Evolutionary conservation across 768 basidiomycete genomes (phyloP), one percentile per base, ranked within the genome.

Genomic region (Suillus occidentalis): DNA sequence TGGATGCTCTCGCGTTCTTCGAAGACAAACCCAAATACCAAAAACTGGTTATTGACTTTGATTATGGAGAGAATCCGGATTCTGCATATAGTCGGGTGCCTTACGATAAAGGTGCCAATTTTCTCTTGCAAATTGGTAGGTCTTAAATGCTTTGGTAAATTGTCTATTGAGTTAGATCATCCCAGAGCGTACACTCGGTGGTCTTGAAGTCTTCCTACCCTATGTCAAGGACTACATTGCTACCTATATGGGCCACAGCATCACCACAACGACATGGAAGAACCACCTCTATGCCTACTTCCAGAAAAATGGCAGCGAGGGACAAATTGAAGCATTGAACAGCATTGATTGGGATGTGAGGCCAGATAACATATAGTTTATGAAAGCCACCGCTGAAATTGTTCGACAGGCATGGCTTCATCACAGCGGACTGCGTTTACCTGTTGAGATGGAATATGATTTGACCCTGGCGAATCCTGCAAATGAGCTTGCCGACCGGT

Each of bases 251-350:
- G 83, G 86, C 10, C 80, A 79, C 50, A 85, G 85, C 57, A 87
- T 89, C 71, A 82, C 82, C 10, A 87, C 86, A 7, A 77, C 80
- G 40, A 77, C 86, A 65, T 89, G 87, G 87, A 84, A 83, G 70
- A 77, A 78, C 1, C 86, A 89, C 68, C 67, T 89, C 34, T 89
- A 84, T 65, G 71, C 75, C 20, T 89, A 82, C 75, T 89, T 81
- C 69, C 70, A 75, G 60, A 73, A 72, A 49, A 71, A 81, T 61
- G 80, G 80, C 25, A 77, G 76, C 3, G 69, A 78, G 59, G 80
- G 82, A 67, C 83, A 84, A 71, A 72, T 85, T 63, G 77, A 78
- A 55, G 78, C 77, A 7, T 76, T 89, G n/a, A 74, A 86, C 67
- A 76, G 74, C 55, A 77, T 89, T 55, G 79, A 87, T 63, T 89